Percentiles rank a stretch among this genome's conserved stretches.
Evolutionary conservation across 805 yeast genomes (phyloP).

Genomic region (Saturnispora diversa): DNA sequence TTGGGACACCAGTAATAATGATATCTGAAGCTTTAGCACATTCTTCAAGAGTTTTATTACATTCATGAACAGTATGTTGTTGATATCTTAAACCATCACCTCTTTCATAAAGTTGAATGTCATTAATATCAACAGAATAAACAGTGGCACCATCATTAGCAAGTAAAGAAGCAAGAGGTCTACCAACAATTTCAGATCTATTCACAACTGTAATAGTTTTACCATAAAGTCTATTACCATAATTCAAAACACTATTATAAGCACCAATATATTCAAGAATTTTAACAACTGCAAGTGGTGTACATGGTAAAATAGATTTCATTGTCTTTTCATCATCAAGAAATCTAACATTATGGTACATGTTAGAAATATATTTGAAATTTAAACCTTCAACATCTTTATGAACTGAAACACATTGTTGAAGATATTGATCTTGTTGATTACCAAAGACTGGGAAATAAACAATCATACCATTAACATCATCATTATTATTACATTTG

Average conservation of each 20-base stretch:
- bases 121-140: constrained; percentile 81
- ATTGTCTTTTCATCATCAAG: constrained; percentile 57
- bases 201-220: constrained; percentile 86
- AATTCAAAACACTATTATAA: constrained; percentile 71
- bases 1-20: constrained; percentile 92
- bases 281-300: constrained; percentile 92
- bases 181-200: constrained; percentile 93
- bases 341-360: constrained; percentile 87
- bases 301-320: constrained; percentile 91
- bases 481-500: constrained; percentile 68
- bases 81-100: constrained; percentile 81
- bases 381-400: constrained; percentile 96
- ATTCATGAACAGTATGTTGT: constrained; percentile 72
- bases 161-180: constrained; percentile 90
- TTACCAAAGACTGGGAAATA: constrained; percentile 97
- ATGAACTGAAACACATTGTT: constrained; percentile 83
- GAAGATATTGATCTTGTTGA: constrained; percentile 90
- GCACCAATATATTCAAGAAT: constrained; percentile 84
- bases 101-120: constrained; percentile 85
- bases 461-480: constrained; percentile 88
- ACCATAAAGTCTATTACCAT: constrained; percentile 90
- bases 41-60: constrained; percentile 46
- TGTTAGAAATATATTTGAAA: constrained; percentile 82
- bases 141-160: constrained; percentile 98
- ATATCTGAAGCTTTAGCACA: constrained; percentile 78